Evolutionary conservation across 129 eudicot genomes (phyloP).

Genomic region (Chrysanthemum lavandulifolium): DNA sequence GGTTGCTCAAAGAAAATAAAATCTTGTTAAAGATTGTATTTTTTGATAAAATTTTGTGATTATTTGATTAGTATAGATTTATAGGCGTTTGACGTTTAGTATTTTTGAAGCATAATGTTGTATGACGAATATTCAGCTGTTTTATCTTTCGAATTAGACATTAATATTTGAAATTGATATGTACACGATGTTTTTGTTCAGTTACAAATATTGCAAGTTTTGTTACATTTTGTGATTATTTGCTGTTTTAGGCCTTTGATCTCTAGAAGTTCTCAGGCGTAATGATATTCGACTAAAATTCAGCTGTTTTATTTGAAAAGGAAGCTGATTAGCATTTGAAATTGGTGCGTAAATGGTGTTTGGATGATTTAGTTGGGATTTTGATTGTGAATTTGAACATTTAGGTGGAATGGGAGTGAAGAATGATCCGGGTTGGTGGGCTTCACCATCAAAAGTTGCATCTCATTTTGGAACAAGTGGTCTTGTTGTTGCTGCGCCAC

Average conservation of each 20-base stretch:
- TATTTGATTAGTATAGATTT: too few species aligned
- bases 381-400: conserved; percentile 21
- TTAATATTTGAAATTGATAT: too few species aligned
- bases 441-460: conserved; percentile 58
- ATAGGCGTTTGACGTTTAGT: too few species aligned
- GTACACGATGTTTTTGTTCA: too few species aligned
- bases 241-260: background rate
- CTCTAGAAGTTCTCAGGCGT: background rate
- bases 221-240: background rate
- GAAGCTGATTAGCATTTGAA: too few species aligned
- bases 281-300: background rate
- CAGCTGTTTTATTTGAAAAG: background rate
- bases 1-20: too few species aligned
- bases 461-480: conserved; percentile 97
- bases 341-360: background rate
- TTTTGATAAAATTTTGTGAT: too few species aligned
- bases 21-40: too few species aligned
- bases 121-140: too few species aligned
- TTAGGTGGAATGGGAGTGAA: conserved; percentile 39
- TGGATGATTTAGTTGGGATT: background rate
- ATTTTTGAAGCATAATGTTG: too few species aligned
- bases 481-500: conserved; percentile 91
- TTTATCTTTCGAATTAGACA: too few species aligned
- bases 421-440: conserved; percentile 45
- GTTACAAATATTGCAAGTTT: too few species aligned